Base-by-base conservation (phyloP, 371 early-diverging fungal genomes). In the Syncephalastrum contaminatum region DNA sequence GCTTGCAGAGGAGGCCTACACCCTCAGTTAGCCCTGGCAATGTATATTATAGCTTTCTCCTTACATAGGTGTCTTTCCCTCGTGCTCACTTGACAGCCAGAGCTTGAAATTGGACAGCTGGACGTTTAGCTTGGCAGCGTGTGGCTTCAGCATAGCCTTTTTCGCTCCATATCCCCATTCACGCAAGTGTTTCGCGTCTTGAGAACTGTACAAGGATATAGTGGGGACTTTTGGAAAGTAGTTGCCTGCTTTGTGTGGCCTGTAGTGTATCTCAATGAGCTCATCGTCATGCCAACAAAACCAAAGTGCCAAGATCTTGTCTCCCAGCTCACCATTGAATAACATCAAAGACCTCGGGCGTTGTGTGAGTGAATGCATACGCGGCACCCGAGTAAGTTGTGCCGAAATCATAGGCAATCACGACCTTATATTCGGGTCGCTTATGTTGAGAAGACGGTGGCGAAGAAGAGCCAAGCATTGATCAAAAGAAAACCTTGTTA, bases 101-200 rank as follows among this genome's bases (percentile, higher is more conserved):
- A 83, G 71, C 52, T 83, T 83, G 54, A 80, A 83, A 55, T 80
- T 77, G 43, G 77, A 63, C 12, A 83, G 57, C 19, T 76, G 59
- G 27, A 78, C 64, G 50, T 77, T 66, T 56, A 77, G 75, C 68
- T 81, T 77, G 69, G 64, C 73, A 46, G 67, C 60, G 22, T 70
- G 72, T 1, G 83, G 83, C 56, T 74, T 77, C 7, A 68, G 56
- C 64, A 80, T 74, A 40, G 70, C 56, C 39, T 67, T 60, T 63
- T 73, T 75, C 65, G 81, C 83, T 18, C 67, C 69, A 60, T 81
- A 73, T 15, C 84, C 82, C 84, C 82, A 81, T 10, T 75, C 75
- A 2, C 67, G 59, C 42, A 81, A 24, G 16, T 47, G 64, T 4
- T 56, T 19, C 4, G 75, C 76, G 7, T 27, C 42, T 36, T 55